Percentiles rank a stretch among this genome's conserved stretches.
These are phyloP conservation scores for Cicer bijugum DNA, from an alignment of 306 rosid genomes.

Conservation along the genomic window DNA sequence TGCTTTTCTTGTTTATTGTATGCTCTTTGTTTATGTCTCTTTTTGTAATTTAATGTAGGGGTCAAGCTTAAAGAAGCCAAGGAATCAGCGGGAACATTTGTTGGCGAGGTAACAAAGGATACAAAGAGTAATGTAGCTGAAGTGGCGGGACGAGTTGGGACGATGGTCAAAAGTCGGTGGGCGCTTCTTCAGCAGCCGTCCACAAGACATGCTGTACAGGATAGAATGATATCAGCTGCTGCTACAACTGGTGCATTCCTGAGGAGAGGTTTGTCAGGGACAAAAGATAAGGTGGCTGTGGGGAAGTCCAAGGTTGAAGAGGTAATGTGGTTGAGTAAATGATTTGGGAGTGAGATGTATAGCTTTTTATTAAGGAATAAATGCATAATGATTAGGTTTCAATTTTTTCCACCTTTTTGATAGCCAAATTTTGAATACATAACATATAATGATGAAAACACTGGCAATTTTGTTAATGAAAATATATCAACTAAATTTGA, in stretches of 20 bases:
- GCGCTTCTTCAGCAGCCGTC: slow-evolving; percentile 84
- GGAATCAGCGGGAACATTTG: slow-evolving; percentile 88
- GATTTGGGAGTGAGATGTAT: slow-evolving; percentile 20
- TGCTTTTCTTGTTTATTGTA: slow-evolving; percentile 20
- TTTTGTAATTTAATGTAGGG: slow-evolving; percentile 57
- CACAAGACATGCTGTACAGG: slow-evolving; percentile 89
- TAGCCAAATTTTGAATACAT: slow-evolving; percentile 21
- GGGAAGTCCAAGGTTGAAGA: slow-evolving; percentile 95
- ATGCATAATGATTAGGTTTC: slow-evolving; percentile 15
- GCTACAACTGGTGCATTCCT: slow-evolving; percentile 82
- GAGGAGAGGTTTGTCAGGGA: slow-evolving; percentile 74
- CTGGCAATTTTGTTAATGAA: slow-evolving; percentile 4
- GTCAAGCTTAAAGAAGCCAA: slow-evolving; percentile 88
- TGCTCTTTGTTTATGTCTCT: slow-evolving; percentile 17
- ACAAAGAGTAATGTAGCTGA: slow-evolving; percentile 81
- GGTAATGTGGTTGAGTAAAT: slow-evolving; percentile 54
- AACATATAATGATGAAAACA: background rate
- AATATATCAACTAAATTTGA: background rate
- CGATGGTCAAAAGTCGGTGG: slow-evolving; percentile 85
- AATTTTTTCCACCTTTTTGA: slow-evolving; percentile 11
- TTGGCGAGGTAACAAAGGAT: slow-evolving; percentile 88
- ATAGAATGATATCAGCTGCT: slow-evolving; percentile 85
- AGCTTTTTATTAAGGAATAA: slow-evolving; percentile 11
- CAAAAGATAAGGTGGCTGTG: slow-evolving; percentile 82
- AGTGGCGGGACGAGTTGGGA: slow-evolving; percentile 80